Percentiles rank a stretch among this genome's conserved stretches.
Conservation (phyloP, 345 rosid genomes). For the Linum trigynum region DNA sequence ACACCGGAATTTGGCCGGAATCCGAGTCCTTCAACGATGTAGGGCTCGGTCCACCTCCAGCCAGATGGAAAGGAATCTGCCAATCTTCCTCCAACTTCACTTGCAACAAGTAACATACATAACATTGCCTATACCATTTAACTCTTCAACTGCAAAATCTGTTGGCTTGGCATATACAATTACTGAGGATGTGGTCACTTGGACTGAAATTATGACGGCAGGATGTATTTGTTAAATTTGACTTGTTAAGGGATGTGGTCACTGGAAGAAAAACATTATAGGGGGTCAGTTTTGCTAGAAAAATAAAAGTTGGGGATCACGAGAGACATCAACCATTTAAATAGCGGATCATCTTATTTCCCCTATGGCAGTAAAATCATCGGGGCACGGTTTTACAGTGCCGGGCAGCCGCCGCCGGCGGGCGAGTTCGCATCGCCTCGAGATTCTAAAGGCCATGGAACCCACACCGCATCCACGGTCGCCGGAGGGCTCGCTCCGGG, state of each 20-base stretch:
- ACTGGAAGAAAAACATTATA: too few relatives aligned
- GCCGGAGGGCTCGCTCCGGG: background rate
- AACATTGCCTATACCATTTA: too few relatives aligned
- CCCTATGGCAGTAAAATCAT: background rate
- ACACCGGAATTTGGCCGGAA: slow-evolving; percentile 5
- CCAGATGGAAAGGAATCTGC: slow-evolving; percentile 4
- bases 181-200: background rate
- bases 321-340: too few relatives aligned
- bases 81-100: slow-evolving; percentile 2
- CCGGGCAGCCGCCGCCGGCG: background rate
- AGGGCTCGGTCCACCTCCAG: slow-evolving; percentile 4
- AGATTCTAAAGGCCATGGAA: slow-evolving; percentile 1
- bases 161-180: background rate
- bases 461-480: background rate
- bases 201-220: too few relatives aligned
- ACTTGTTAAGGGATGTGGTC: too few relatives aligned
- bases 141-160: background rate
- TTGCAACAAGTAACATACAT: background rate
- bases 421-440: background rate
- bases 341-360: too few relatives aligned
- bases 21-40: slow-evolving; percentile 1
- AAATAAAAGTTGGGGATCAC: too few relatives aligned
- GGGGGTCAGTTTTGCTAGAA: too few relatives aligned
- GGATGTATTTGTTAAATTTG: too few relatives aligned
- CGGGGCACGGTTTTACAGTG: background rate